A percentile compares a stretch with the other conserved stretches of the same genome.
Conservation (phyloP, 2,329 filamentous ascomycete genomes). For the Colletotrichum australisinense region DNA sequence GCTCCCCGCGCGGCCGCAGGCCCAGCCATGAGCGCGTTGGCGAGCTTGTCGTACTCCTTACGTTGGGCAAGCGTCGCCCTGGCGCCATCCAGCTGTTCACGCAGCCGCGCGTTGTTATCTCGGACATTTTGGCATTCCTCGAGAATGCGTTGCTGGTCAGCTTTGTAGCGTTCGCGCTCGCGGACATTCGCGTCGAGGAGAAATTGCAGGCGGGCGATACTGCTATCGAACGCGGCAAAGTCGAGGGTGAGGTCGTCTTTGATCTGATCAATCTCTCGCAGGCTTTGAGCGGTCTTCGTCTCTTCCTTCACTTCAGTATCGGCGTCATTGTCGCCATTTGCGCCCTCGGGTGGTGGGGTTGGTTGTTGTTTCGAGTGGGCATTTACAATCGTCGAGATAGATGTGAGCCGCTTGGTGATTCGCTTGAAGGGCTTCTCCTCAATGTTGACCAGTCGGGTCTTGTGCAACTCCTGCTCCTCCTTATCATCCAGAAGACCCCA, state of each 20-base stretch:
- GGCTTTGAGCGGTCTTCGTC: conserved; percentile 51
- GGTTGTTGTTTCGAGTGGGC: conserved; percentile 64
- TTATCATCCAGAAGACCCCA: conserved; percentile 79
- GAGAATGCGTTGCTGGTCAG: conserved; percentile 83
- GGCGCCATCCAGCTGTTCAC: conserved; percentile 80
- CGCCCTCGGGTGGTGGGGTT: conserved; percentile 73
- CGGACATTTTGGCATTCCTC: conserved; percentile 82
- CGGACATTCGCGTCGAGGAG: conserved; percentile 83
- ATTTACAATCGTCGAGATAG: conserved; percentile 73
- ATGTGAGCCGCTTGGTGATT: conserved; percentile 83
- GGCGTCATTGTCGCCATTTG: conserved; percentile 41
- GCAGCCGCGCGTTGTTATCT: conserved; percentile 78
- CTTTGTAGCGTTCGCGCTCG: conserved; percentile 85
- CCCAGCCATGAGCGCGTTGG: conserved; percentile 72
- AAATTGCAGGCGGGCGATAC: conserved; percentile 88
- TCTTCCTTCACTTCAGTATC: conserved; percentile 36
- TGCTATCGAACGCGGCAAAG: conserved; percentile 88
- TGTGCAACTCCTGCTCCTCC: conserved; percentile 88
- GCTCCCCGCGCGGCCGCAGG: conserved; percentile 85
- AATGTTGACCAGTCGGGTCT: conserved; percentile 85
- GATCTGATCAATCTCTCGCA: conserved; percentile 73
- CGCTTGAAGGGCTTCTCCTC: conserved; percentile 94
- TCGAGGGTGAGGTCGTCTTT: conserved; percentile 88
- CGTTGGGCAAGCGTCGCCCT: conserved; percentile 80
- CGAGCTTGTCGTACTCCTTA: conserved; percentile 88